These are phyloP conservation scores for Xylariaceae sp. DNA, from an alignment of 2,329 filamentous ascomycete genomes.

Conservation along the genomic window DNA sequence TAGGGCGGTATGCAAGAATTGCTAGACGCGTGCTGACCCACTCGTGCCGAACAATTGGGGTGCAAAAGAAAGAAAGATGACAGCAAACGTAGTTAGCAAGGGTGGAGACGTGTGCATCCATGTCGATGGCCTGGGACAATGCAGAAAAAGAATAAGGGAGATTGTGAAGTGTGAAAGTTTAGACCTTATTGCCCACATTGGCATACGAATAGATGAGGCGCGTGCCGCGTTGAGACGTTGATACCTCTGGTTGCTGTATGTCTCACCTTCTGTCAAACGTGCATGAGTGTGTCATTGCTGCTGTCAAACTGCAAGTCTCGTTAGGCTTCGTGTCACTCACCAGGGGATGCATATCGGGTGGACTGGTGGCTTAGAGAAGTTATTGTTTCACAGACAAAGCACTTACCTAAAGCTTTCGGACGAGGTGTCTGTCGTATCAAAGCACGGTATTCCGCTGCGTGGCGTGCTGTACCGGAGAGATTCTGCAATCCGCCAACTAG, in stretches of 20 bases:
- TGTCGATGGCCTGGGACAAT: slow-evolving; percentile 23
- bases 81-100: slow-evolving; percentile 27
- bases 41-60: slow-evolving; percentile 34
- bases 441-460: slow-evolving; percentile 14
- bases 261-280: slow-evolving; percentile 29
- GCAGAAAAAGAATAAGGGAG: slow-evolving; percentile 15
- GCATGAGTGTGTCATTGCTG: slow-evolving; percentile 24
- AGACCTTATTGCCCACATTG: slow-evolving; percentile 3
- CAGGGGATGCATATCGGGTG: slow-evolving; percentile 28
- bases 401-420: slow-evolving; percentile 15
- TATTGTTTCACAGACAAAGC: slow-evolving; percentile 18
- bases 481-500: slow-evolving; percentile 13
- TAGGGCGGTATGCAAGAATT: slow-evolving; percentile 28
- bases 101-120: slow-evolving; percentile 28
- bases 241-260: slow-evolving; percentile 21
- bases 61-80: slow-evolving; percentile 24
- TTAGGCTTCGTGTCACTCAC: slow-evolving; percentile 29
- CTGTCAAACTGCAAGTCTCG: slow-evolving; percentile 32
- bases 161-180: slow-evolving; percentile 12
- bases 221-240: slow-evolving; percentile 20
- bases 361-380: slow-evolving; percentile 18
- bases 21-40: slow-evolving; percentile 31
- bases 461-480: slow-evolving; percentile 15
- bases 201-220: slow-evolving; percentile 21
- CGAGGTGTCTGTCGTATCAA: slow-evolving; percentile 20